These are phyloP conservation scores for Tilletia setariae DNA, from an alignment of 1,284 basidiomycete species.

Conservation along the genomic window DNA sequence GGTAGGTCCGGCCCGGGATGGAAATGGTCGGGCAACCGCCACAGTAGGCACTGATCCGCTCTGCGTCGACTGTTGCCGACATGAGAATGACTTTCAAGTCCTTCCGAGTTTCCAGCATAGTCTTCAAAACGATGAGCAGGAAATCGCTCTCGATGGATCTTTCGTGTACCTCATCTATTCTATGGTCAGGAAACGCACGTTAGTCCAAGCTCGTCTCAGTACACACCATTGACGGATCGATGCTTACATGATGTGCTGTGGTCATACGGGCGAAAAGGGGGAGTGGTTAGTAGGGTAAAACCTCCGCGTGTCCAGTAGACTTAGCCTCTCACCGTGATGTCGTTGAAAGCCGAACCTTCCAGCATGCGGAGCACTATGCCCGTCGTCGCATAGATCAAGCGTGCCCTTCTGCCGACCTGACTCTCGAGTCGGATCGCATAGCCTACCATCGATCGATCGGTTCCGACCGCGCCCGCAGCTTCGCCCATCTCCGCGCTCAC, in stretches of 20 bases:
- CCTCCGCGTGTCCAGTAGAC: slow-evolving; percentile 1
- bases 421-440: slow-evolving; percentile 94
- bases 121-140: slow-evolving; percentile 88
- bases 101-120: slow-evolving; percentile 72
- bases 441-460: slow-evolving; percentile 76
- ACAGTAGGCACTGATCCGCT: slow-evolving; percentile 90
- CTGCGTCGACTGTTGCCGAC: slow-evolving; percentile 91
- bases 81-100: slow-evolving; percentile 91
- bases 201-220: neutral
- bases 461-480: slow-evolving; percentile 73
- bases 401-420: slow-evolving; percentile 58
- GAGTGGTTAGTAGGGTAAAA: slow-evolving; percentile 55
- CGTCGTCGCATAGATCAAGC: slow-evolving; percentile 67
- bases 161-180: slow-evolving; percentile 87
- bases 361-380: slow-evolving; percentile 97
- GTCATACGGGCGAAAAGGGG: slow-evolving; percentile 35
- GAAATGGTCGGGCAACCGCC: slow-evolving; percentile 72
- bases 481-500: slow-evolving; percentile 94
- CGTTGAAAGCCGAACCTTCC: slow-evolving; percentile 83
- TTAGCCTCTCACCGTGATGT: slow-evolving; percentile 66
- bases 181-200: slow-evolving; percentile 63
- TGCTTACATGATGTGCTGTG: slow-evolving; percentile 11
- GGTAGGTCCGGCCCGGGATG: slow-evolving; percentile 95
- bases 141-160: slow-evolving; percentile 97
- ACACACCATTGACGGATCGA: neutral